phyloP scores from a whole-genome alignment of 2,329 filamentous ascomycete genomes.

The Alternaria novae-zelandiae region DNA sequence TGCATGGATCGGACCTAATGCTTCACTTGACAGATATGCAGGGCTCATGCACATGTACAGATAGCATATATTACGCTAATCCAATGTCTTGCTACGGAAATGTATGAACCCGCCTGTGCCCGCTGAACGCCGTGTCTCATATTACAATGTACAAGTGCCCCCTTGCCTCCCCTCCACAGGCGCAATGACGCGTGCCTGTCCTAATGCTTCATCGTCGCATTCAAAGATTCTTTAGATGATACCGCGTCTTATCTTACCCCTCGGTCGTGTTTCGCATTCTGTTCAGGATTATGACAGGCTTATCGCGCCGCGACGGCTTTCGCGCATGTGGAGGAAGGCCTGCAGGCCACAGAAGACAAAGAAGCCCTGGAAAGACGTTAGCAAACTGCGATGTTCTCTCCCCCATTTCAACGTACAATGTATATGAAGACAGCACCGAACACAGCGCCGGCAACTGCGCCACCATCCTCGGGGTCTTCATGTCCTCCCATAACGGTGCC shows the following conservation, averaged over 20 bases:
- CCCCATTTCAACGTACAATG: slow-evolving; percentile 67
- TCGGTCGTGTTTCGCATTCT: background rate
- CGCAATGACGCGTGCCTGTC: background rate
- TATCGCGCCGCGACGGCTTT: slow-evolving; percentile 84
- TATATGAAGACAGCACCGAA: slow-evolving; percentile 91
- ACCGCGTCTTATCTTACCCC: background rate
- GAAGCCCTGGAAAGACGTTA: slow-evolving; percentile 65
- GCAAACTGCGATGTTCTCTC: background rate
- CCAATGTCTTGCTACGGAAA: slow-evolving; percentile 9
- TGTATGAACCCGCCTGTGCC: slow-evolving; percentile 4
- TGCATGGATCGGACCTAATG: background rate
- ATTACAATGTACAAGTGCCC: slow-evolving; percentile 18
- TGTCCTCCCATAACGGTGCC: slow-evolving; percentile 82
- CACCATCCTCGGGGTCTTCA: slow-evolving; percentile 72
- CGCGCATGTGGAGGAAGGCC: slow-evolving; percentile 82
- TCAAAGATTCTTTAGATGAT: background rate
- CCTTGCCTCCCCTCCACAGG: background rate
- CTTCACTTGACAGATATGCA: background rate
- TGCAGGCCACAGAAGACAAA: slow-evolving; percentile 91
- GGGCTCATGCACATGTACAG: background rate
- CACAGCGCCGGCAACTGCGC: slow-evolving; percentile 80
- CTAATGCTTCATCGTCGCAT: background rate
- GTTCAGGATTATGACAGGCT: slow-evolving; percentile 62
- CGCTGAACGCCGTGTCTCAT: slow-evolving; percentile 28
- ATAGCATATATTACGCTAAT: slow-evolving; percentile 8